These are phyloP conservation scores for Fallopia convolvulus DNA, from an alignment of 148 eudicot species.

Conservation along the genomic window DNA sequence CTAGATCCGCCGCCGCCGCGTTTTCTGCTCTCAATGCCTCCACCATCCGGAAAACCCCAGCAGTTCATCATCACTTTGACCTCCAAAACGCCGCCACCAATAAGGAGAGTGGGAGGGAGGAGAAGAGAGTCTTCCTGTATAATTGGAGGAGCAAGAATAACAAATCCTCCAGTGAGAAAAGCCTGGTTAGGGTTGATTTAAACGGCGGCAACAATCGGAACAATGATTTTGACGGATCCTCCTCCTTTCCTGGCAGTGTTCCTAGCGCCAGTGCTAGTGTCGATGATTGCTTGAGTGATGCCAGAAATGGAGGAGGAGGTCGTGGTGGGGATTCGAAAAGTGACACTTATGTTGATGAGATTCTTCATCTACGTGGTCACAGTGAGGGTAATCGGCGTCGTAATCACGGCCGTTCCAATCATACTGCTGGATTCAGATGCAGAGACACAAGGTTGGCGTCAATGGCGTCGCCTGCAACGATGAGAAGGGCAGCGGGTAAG, in stretches of 20 bases:
- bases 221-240: conserved; percentile 38
- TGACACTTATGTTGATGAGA: conserved; percentile 46
- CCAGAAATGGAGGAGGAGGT: conserved; percentile 43
- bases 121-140: conserved; percentile 58
- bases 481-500: conserved; percentile 43
- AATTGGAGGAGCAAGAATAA: conserved; percentile 78
- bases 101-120: conserved; percentile 22
- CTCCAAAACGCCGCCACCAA: conserved; percentile 1
- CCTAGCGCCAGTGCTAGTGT: conserved; percentile 28
- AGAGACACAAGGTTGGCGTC: conserved; percentile 38
- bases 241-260: conserved; percentile 13
- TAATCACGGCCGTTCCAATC: neutral
- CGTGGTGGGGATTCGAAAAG: conserved; percentile 44
- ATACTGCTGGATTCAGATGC: conserved; percentile 41
- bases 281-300: conserved; percentile 70
- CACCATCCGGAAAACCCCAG: neutral
- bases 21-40: conserved; percentile 14
- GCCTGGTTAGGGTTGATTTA: conserved; percentile 36
- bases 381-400: neutral
- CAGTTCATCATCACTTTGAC: neutral
- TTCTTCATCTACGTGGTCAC: conserved; percentile 23
- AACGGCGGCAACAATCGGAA: conserved; percentile 15
- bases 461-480: conserved; percentile 30
- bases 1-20: conserved; percentile 49
- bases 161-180: conserved; percentile 65